These are phyloP conservation scores for Zasmidium angulare DNA, from an alignment of 2,329 filamentous ascomycete genomes.

Conservation along the genomic window DNA sequence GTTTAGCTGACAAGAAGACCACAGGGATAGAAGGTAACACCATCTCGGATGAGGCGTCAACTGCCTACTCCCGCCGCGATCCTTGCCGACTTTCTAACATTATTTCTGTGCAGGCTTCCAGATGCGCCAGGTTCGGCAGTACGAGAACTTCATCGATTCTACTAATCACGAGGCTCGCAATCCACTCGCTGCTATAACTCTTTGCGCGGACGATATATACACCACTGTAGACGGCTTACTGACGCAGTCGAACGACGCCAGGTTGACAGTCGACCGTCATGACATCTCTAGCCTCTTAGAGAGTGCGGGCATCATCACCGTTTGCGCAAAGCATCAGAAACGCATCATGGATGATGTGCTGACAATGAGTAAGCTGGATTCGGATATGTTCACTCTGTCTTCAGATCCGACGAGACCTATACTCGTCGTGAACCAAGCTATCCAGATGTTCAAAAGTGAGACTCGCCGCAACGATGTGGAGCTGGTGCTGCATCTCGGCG, in stretches of 20 bases:
- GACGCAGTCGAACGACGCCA: neutral
- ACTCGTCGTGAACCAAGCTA: conserved; percentile 35
- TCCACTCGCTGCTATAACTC: conserved; percentile 44
- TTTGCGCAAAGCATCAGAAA: conserved; percentile 34
- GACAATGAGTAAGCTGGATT: conserved; percentile 42
- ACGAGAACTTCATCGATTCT: conserved; percentile 35
- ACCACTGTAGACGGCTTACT: conserved; percentile 5
- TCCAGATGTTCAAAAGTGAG: conserved; percentile 43
- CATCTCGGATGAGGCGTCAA: no score
- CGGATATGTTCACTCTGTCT: conserved; percentile 36
- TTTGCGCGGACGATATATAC: conserved; percentile 42
- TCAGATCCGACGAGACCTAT: conserved; percentile 37
- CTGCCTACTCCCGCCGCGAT: neutral
- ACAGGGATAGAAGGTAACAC: no score
- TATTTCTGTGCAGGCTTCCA: conserved; percentile 34
- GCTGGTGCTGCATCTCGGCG: conserved; percentile 3
- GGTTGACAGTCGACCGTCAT: neutral
- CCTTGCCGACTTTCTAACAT: neutral
- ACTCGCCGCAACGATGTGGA: conserved; percentile 30
- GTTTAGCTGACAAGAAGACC: no score
- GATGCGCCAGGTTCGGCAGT: conserved; percentile 34
- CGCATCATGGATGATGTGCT: conserved; percentile 50
- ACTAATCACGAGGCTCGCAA: conserved; percentile 45
- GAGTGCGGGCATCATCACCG: conserved; percentile 31
- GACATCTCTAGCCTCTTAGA: conserved; percentile 17